Base-by-base conservation (phyloP, 1,284 basidiomycete species). In the Ceratobasidium theobromae region DNA sequence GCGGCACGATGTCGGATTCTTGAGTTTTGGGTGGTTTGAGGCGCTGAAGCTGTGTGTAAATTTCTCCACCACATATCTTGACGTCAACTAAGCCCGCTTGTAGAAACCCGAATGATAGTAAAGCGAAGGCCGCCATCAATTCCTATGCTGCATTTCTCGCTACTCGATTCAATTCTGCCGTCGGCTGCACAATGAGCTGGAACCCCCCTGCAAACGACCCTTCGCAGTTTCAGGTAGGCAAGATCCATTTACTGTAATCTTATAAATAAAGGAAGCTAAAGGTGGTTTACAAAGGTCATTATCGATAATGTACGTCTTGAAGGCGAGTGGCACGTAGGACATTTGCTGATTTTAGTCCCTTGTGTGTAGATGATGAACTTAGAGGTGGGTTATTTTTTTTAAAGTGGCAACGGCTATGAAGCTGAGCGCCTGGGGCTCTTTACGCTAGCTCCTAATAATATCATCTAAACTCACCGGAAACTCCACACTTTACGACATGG, bases 1-100 rank as follows among this genome's bases (percentile, higher is more conserved):
- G 27, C 82, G 82, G 14, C 86, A 89, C 70, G 87, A 89, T 73
- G 84, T 87, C 23, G 87, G 86, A 3, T 88, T 88, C 74, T 74
- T 88, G 62, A 86, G 84, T 73, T 85, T 81, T 69, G 84, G 86
- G 0, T 88, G 88, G 71, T 75, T 82, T 48, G 79, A 83, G 66
- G 84, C 85, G 68, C 72, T 85, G 25, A 69, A 66, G 16, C 67
- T 84, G 81, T 72, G n/a, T n/a, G n/a, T n/a, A 67, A 48, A 69
- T 60, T 23, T 8, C 18, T 12, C 8, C 30, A 32, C 4, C 12
- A 48, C 12, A 21, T 41, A 33, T 27, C 4, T 21, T 9, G 23
- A 23, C n/a, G n/a, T 23, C 0, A 5, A 40, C 6, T 25, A 6
- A n/a, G 6, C 18, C 6, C 18, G 43, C 6, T 11, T 45, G 18